Evolutionary conservation across 768 basidiomycete genomes (phyloP).

Genomic region (Lanmaoa rubissima): DNA sequence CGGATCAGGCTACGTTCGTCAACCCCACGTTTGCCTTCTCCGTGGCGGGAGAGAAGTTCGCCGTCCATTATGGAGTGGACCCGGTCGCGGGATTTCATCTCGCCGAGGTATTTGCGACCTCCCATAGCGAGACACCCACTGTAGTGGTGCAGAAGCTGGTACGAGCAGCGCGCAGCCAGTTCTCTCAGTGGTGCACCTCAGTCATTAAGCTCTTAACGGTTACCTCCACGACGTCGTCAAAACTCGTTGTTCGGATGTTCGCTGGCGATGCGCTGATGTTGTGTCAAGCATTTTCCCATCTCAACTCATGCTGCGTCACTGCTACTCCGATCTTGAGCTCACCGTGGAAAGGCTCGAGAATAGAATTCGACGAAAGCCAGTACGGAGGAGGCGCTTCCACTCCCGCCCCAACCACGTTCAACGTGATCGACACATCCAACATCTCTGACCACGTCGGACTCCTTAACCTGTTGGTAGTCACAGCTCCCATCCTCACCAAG

Average conservation of each 20-base stretch:
- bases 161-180: constrained; percentile 18
- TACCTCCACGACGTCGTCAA: neutral
- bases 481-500: constrained; percentile 24
- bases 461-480: constrained; percentile 25
- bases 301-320: constrained; percentile 1
- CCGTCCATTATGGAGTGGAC: constrained; percentile 32
- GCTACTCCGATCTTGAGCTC: constrained; percentile 20
- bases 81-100: constrained; percentile 33
- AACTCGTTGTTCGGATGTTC: constrained; percentile 29
- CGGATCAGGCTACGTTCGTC: constrained; percentile 13
- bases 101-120: constrained; percentile 24
- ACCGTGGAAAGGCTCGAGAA: constrained; percentile 25
- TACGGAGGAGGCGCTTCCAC: constrained; percentile 15
- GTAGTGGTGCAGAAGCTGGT: constrained; percentile 21
- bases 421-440: constrained; percentile 36
- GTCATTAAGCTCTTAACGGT: constrained; percentile 10
- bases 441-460: constrained; percentile 31
- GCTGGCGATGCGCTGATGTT: constrained; percentile 30
- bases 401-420: constrained; percentile 29
- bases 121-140: neutral
- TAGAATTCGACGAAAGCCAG: constrained; percentile 22
- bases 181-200: constrained; percentile 29
- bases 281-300: constrained; percentile 25
- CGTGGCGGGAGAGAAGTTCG: constrained; percentile 17
- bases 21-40: constrained; percentile 35